These are phyloP conservation scores for Botrytis paeoniae DNA, from an alignment of 2,329 filamentous ascomycete species.

Conservation along the genomic window DNA sequence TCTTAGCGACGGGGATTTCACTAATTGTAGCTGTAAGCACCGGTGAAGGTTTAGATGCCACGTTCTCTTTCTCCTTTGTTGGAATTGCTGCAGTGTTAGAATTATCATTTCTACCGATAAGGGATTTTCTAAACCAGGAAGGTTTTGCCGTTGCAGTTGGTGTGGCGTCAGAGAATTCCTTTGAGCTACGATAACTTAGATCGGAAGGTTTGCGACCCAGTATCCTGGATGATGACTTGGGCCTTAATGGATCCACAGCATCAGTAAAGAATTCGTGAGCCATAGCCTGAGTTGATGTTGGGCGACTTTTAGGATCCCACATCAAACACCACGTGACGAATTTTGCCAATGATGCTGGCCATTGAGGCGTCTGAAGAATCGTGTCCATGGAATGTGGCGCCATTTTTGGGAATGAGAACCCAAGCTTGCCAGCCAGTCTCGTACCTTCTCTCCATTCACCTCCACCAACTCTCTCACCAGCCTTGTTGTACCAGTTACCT, in stretches of 20 bases:
- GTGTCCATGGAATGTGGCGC: slow-evolving; percentile 95
- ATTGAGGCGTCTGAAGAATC: slow-evolving; percentile 84
- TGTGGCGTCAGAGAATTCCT: slow-evolving; percentile 56
- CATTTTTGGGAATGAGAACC: slow-evolving; percentile 99
- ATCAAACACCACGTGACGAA: slow-evolving; percentile 99
- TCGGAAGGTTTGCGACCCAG: slow-evolving; percentile 90
- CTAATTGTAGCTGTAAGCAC: slow-evolving; percentile 41
- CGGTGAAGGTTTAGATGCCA: slow-evolving; percentile 46
- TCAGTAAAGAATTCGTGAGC: slow-evolving; percentile 93
- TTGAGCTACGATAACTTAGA: slow-evolving; percentile 62
- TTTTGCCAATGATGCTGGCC: slow-evolving; percentile 81
- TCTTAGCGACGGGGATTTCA: slow-evolving; percentile 45
- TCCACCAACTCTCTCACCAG: slow-evolving; percentile 80
- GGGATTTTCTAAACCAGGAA: slow-evolving; percentile 94
- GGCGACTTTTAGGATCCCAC: slow-evolving; percentile 93
- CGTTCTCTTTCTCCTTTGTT: slow-evolving; percentile 47
- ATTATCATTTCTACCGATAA: slow-evolving; percentile 76
- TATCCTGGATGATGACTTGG: slow-evolving; percentile 85
- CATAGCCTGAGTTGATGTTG: slow-evolving; percentile 90
- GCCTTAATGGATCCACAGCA: slow-evolving; percentile 84
- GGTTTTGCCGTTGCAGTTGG: slow-evolving; percentile 72
- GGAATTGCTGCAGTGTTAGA: slow-evolving; percentile 54
- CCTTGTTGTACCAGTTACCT: slow-evolving; percentile 95
- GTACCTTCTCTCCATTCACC: slow-evolving; percentile 98
- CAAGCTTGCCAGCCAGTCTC: slow-evolving; percentile 87